Evolutionary conservation across 2,329 filamentous ascomycete genomes (phyloP), one percentile per base, ranked within the genome.

Genomic region (Coniochaeta sp.): DNA sequence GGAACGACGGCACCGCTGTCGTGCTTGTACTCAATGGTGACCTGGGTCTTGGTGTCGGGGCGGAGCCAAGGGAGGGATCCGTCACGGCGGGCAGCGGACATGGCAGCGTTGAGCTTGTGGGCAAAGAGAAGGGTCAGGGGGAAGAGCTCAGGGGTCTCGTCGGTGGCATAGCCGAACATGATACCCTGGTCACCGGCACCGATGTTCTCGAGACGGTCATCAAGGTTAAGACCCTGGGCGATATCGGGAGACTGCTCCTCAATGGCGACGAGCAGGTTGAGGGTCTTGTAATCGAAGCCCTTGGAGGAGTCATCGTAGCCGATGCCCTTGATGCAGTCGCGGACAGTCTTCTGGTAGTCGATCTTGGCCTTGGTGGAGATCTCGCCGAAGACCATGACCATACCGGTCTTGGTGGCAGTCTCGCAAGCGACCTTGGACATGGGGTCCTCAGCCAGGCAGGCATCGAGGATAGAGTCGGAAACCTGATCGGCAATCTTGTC

Each of bases 281-380:
- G 92, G 63, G 94, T 99, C 87, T 97, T 97, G 90, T 96, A 96
- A 80, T 99, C 94, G 76, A 99, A 99, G 58, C 94, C 94, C 86
- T 99, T 99, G 66, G 82, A 80, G 52, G 94, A 97, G 75, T 87
- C 83, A 77, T 99, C 94, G 77, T 97, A 99, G 66, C 94, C 94
- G 69, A 99, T 99, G 70, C 95, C 92, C 84, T 96, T 92, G 83
- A 99, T 91, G 70, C 91, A 84, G 59, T 85, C 75, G 73, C 94
- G 92, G 73, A 99, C 90, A 66, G 96, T 81, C 81, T 91, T 95
- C 76, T 99, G 94, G 87, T 96, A 99, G 82, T 99, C 94, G 64
- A 97, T 79, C 63, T 78, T 81, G 74, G 92, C 86, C 80, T 95
- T 94, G 78, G 94, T 97, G 74, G 91, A 95, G 74, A 99, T 99